Evolutionary conservation across 148 eudicot species (phyloP).

Genomic region (Fagopyrum homotropicum): DNA sequence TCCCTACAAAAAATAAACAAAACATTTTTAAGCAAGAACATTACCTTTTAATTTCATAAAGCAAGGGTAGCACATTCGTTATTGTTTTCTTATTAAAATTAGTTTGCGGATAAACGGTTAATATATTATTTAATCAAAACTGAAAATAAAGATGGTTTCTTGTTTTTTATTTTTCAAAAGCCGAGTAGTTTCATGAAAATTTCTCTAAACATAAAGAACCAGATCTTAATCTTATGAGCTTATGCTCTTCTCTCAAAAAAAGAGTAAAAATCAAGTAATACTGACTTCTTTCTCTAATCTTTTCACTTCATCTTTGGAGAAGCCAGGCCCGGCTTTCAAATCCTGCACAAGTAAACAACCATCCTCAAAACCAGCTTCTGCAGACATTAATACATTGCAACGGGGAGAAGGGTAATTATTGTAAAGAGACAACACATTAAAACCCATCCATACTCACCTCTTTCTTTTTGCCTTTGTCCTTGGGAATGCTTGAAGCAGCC

Average conservation of each 20-base stretch:
- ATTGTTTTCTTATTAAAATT: no score
- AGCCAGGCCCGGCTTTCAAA: background rate
- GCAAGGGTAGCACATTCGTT: no score
- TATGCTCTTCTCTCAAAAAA: no score
- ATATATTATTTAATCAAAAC: background rate
- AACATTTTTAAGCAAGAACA: background rate
- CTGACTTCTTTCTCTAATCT: slow-evolving; percentile 90
- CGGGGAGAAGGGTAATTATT: background rate
- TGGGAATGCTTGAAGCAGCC: slow-evolving; percentile 54
- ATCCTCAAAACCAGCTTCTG: background rate
- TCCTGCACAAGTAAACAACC: slow-evolving; percentile 3
- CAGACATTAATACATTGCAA: background rate
- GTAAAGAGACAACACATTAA: background rate
- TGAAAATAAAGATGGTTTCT: background rate
- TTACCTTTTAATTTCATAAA: no score
- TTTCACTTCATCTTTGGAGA: slow-evolving; percentile 36
- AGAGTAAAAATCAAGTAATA: background rate
- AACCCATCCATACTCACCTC: background rate
- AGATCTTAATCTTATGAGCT: background rate
- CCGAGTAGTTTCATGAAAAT: background rate
- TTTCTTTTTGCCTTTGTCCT: slow-evolving; percentile 32
- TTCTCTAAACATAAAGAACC: background rate
- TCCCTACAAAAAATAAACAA: background rate
- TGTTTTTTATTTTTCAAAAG: background rate
- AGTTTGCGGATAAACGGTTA: no score